Evolutionary conservation across 371 early-diverging fungal species (phyloP), one percentile per base, ranked within the genome.

Genomic region (Mucor sp.): DNA sequence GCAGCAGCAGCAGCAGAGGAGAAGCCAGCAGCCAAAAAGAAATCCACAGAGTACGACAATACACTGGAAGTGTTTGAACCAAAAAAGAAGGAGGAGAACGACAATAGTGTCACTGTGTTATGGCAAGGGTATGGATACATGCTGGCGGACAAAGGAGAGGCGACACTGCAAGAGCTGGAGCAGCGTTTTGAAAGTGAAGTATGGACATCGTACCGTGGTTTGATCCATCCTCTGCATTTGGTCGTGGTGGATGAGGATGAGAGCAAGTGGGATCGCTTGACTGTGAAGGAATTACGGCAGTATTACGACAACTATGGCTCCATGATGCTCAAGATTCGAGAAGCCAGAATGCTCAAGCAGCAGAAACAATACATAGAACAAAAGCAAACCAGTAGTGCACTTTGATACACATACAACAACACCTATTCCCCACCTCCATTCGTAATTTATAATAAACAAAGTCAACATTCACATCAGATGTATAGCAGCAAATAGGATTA

Each of bases 101-200:
- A 44, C 14, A 58, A 64, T 4, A 19, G 47, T 6, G 35, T 66
- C 23, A 69, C 67, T 6, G 55, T 78, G 33, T 58, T 78, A 27
- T 80, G 81, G 81, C 81, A 80, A 67, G 81, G 81, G 17, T 80
- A 80, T 35, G 78, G 81, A 8, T 77, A 77, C 53, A 53, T 71
- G 43, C 12, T 63, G n/a, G 35, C 14, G 8, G 48, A 63, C 15
- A 58, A 57, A n/a, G 55, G 44, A 15, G 60, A 55, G 11, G 23
- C 53, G 0, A 55, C 56, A 7, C 8, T 23, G 4, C 21, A 58
- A 2, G 59, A 65, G 8, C 35, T 69, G 56, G 27, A 65, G 44
- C 28, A 47, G 4, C 58, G 58, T 44, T 80, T 72, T 72, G 78
- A 80, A 53, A 67, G 65, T 7, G 71, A 78, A 19, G 19, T 74